Evolutionary conservation across 805 yeast genomes (phyloP).

Genomic region (Myxozyma geophila): DNA sequence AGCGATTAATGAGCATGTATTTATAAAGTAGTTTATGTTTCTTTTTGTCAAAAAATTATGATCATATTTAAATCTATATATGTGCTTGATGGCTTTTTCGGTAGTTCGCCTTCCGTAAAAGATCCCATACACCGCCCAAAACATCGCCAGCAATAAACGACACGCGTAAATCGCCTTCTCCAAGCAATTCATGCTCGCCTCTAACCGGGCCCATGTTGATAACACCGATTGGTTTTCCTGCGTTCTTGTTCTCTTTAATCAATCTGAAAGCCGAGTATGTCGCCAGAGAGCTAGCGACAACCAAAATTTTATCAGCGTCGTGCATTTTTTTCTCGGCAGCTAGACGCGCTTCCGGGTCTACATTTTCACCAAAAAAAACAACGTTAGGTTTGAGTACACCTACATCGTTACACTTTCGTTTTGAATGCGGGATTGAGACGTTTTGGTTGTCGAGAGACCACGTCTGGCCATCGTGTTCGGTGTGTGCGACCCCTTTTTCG

Average conservation of each 20-base stretch:
- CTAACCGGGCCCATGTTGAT: conserved; percentile 39
- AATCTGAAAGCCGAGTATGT: conserved; percentile 41
- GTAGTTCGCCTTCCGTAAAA: not conserved
- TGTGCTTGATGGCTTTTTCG: not conserved
- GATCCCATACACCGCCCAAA: conserved; percentile 20
- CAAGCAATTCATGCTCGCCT: conserved; percentile 38
- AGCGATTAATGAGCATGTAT: not conserved
- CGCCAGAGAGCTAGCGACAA: conserved; percentile 40
- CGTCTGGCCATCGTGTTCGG: conserved; percentile 7
- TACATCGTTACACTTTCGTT: conserved; percentile 27
- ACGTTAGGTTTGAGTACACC: conserved; percentile 41
- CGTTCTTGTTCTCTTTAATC: conserved; percentile 33
- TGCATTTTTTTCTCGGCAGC: conserved; percentile 34
- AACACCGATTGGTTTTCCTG: conserved; percentile 37
- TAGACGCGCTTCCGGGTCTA: conserved; percentile 23
- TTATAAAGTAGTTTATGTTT: not conserved
- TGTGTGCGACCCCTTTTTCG: conserved; percentile 21
- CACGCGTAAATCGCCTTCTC: conserved; percentile 27
- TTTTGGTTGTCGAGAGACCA: conserved; percentile 22
- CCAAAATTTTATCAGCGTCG: conserved; percentile 36
- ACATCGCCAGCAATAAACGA: conserved; percentile 34
- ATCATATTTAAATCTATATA: not conserved
- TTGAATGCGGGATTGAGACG: conserved; percentile 19
- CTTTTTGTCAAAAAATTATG: not conserved
- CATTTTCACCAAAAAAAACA: conserved; percentile 41